A percentile compares a stretch with the other conserved stretches of the same genome.
phyloP scores from a whole-genome alignment of 2,329 filamentous ascomycete genomes.

The Podosphaera aphanis region DNA sequence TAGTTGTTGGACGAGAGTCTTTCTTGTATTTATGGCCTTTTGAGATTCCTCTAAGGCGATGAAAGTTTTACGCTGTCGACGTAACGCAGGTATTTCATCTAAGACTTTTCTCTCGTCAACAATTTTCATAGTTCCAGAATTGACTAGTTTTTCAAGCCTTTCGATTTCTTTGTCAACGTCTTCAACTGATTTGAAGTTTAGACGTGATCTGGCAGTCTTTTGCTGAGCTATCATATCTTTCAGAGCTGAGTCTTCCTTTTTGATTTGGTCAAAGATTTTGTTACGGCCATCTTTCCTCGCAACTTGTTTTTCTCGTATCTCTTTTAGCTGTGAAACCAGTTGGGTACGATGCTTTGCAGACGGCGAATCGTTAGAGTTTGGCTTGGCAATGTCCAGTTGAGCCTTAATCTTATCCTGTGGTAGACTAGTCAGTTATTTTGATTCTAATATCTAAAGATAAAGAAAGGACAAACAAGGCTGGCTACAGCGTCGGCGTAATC shows the following conservation, averaged over 20 bases:
- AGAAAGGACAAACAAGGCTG: constrained; percentile 30
- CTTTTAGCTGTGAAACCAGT: constrained; percentile 56
- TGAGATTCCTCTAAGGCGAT: constrained; percentile 61
- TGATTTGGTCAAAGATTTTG: constrained; percentile 69
- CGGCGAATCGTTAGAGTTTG: constrained; percentile 63
- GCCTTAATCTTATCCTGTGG: constrained; percentile 63
- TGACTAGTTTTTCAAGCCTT: constrained; percentile 61
- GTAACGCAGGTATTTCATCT: constrained; percentile 55
- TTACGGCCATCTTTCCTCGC: constrained; percentile 64
- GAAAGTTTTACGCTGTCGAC: constrained; percentile 83
- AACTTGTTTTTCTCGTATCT: constrained; percentile 71
- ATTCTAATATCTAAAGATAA: not conserved
- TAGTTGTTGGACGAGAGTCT: constrained; percentile 68
- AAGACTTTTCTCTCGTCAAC: constrained; percentile 95
- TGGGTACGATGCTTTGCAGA: constrained; percentile 65
- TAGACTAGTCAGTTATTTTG: constrained; percentile 5
- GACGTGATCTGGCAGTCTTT: constrained; percentile 59
- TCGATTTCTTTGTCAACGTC: constrained; percentile 71
- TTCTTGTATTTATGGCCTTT: constrained; percentile 72
- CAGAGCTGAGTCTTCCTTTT: constrained; percentile 71
- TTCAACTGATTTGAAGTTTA: constrained; percentile 67
- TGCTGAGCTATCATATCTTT: constrained; percentile 69
- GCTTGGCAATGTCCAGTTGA: constrained; percentile 65
- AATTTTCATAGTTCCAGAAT: constrained; percentile 75
- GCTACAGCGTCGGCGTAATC: constrained; percentile 59